Evolutionary conservation across 495 filamentous ascomycete species (phyloP).

Genomic region (Annulohypoxylon moriforme): DNA sequence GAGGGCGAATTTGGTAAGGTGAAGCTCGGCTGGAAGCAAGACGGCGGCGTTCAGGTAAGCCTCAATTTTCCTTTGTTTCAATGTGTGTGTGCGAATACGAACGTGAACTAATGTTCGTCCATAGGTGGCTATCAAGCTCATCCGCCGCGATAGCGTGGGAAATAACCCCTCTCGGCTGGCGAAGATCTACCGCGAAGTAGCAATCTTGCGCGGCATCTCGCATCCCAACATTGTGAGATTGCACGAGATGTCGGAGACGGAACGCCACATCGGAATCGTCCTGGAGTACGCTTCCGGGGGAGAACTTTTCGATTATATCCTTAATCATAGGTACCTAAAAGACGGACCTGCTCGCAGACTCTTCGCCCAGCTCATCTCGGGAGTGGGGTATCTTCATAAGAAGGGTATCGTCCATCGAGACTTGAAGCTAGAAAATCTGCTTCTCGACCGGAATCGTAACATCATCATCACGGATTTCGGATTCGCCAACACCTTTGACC

Average conservation of each 20-base stretch:
- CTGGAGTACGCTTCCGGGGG: slow-evolving; percentile 98
- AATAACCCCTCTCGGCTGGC: slow-evolving; percentile 87
- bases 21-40: slow-evolving; percentile 98
- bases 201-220: slow-evolving; percentile 84
- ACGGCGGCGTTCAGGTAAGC: slow-evolving; percentile 81
- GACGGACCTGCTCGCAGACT: slow-evolving; percentile 89
- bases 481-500: slow-evolving; percentile 97
- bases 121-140: slow-evolving; percentile 97
- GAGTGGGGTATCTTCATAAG: slow-evolving; percentile 97
- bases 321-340: slow-evolving; percentile 95
- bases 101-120: slow-evolving; percentile 23
- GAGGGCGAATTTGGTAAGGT: slow-evolving; percentile 99
- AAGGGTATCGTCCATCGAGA: slow-evolving; percentile 99
- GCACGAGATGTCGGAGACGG: slow-evolving; percentile 98
- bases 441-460: slow-evolving; percentile 95
- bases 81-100: not conserved
- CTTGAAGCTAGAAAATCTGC: slow-evolving; percentile 94
- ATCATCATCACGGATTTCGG: slow-evolving; percentile 99
- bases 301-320: slow-evolving; percentile 97
- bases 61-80: not conserved
- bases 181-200: slow-evolving; percentile 97
- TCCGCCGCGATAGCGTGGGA: slow-evolving; percentile 87
- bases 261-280: slow-evolving; percentile 96
- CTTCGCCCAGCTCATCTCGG: slow-evolving; percentile 96
- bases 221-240: slow-evolving; percentile 98